These are phyloP conservation scores for Talaromyces sp. DNA, from an alignment of 2,329 filamentous ascomycete species.

Conservation along the genomic window DNA sequence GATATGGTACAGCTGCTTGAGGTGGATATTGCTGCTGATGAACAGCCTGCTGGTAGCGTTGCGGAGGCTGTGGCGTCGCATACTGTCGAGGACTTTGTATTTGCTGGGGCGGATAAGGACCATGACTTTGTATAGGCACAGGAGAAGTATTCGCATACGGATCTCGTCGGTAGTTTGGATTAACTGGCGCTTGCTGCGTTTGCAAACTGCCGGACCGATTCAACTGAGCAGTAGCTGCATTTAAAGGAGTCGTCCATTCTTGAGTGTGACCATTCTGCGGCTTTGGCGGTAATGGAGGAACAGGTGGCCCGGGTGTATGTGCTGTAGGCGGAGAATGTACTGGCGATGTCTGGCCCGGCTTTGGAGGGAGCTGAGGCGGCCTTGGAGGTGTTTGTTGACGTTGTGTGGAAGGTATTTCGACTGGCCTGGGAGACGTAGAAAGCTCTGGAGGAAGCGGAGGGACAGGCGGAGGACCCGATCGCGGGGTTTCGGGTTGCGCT, in stretches of 20 bases:
- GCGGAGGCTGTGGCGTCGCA: slow-evolving; percentile 9
- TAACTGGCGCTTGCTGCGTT: slow-evolving; percentile 5
- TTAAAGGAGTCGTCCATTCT: neutral
- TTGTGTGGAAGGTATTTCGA: slow-evolving; percentile 33
- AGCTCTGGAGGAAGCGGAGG: slow-evolving; percentile 70
- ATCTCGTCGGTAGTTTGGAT: neutral
- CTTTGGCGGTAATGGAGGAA: slow-evolving; percentile 43
- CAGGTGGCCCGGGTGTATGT: slow-evolving; percentile 33
- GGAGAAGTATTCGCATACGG: neutral
- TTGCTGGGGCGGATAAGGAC: slow-evolving; percentile 15
- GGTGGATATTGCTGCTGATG: slow-evolving; percentile 26
- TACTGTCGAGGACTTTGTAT: slow-evolving; percentile 5
- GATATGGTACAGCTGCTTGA: neutral
- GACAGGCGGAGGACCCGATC: slow-evolving; percentile 60
- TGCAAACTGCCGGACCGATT: slow-evolving; percentile 29
- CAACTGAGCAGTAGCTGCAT: slow-evolving; percentile 30
- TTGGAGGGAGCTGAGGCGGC: slow-evolving; percentile 41
- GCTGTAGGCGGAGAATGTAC: slow-evolving; percentile 20
- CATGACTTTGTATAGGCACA: slow-evolving; percentile 1
- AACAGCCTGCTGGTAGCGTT: slow-evolving; percentile 12
- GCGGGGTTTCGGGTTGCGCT: slow-evolving; percentile 27
- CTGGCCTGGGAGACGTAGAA: slow-evolving; percentile 35
- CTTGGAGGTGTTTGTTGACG: slow-evolving; percentile 20
- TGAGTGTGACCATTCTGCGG: slow-evolving; percentile 26
- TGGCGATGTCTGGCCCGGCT: slow-evolving; percentile 30